Evolutionary conservation across 371 early-diverging fungal genomes (phyloP), one percentile per base, ranked within the genome.

Genomic region (Mucor piriformis): DNA sequence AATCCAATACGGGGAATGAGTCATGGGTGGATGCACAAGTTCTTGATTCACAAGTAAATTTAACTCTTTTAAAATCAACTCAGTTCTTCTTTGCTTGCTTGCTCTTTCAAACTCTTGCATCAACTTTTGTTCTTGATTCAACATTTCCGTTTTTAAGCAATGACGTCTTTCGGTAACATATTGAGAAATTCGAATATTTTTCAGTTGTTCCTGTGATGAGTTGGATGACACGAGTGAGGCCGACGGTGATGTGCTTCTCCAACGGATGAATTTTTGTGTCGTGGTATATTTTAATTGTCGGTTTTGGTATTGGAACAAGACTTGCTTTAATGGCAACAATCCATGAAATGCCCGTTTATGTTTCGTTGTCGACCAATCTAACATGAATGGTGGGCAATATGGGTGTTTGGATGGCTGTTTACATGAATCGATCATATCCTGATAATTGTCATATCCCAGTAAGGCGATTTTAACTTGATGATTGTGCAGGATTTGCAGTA

Each of bases 141-240:
- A 23, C 33, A 70, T 47, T 35, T 66, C 67, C 20, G 59, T 59
- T 12, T 70, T 66, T 56, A 70, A 53, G 21, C 58, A 55, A 42
- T 58, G 63, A 15, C 67, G 54, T 33, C 59, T 57, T 27, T 67
- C 24, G 18, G 55, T 63, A 13, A 67, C 32, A 59, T 55, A 63
- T 23, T 63, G 63, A 23, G 63, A 54, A 32, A 59, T 54, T 11
- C 52, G 59, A 11, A 64, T 57, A 35, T 34, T 53, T 16, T 57
- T 58, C 24, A 24, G 5, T 16, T 61, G 38, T 43, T 54, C 43
- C 43, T 62, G 51, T 46, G 46, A 46, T 15, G 24, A 46, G 5
- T 10, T 13, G 6, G 21, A 18, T 18, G 43, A 42, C 55, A 33
- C 24, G 2, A 12, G 13, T 23, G 33, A 54, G 15, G 29, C 33